phyloP scores from a whole-genome alignment of 2,329 filamentous ascomycete genomes.

The Acephala macrosclerotiorum region DNA sequence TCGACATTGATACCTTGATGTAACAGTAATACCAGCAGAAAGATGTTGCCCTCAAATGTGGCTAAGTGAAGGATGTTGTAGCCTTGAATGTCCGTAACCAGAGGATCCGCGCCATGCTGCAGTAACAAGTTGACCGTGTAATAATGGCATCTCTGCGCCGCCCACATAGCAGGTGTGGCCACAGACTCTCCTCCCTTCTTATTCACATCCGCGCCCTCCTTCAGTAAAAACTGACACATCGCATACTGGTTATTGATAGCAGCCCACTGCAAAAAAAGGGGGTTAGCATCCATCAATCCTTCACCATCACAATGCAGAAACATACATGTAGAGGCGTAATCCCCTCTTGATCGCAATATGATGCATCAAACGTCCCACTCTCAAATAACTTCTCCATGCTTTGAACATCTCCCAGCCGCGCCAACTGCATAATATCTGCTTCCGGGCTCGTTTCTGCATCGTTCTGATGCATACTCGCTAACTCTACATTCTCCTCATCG shows the following conservation, averaged over 20 bases:
- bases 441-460: conserved; percentile 49
- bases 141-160: conserved; percentile 94
- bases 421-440: conserved; percentile 95
- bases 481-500: conserved; percentile 45
- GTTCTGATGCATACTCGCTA: conserved; percentile 41
- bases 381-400: conserved; percentile 92
- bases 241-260: conserved; percentile 99
- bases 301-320: conserved; percentile 30
- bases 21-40: conserved; percentile 85
- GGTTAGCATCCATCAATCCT: conserved; percentile 13
- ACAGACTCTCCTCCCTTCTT: conserved; percentile 94
- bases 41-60: conserved; percentile 95
- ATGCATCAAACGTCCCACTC: conserved; percentile 80
- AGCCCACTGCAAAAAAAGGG: conserved; percentile 74
- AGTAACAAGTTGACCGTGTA: conserved; percentile 95
- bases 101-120: conserved; percentile 88
- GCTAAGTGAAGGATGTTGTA: conserved; percentile 98
- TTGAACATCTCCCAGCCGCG: conserved; percentile 83
- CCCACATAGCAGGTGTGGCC: conserved; percentile 95
- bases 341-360: conserved; percentile 86
- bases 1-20: conserved; percentile 97
- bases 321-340: conserved; percentile 94
- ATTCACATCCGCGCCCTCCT: conserved; percentile 82
- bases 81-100: conserved; percentile 91
- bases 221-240: conserved; percentile 94